Percentiles rank a stretch among this genome's conserved stretches.
Evolutionary conservation across 129 eudicot species (phyloP).

Genomic region (Scalesia atractyloides): DNA sequence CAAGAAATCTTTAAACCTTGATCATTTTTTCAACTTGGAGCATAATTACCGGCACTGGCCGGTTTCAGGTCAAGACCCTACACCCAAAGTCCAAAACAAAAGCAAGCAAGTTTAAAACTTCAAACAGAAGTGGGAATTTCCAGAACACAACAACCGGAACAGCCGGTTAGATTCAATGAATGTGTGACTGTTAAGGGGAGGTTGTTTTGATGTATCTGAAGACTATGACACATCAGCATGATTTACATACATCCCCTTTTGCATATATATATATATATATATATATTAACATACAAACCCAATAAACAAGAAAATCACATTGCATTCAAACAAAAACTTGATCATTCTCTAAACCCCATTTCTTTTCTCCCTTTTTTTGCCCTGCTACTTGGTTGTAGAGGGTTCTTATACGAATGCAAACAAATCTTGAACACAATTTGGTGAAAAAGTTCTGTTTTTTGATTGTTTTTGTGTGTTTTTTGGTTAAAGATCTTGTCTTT

Average conservation of each 20-base stretch:
- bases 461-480: conserved; percentile 39
- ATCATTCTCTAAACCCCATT: conserved; percentile 10
- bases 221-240: conserved; percentile 44
- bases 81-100: too few relatives aligned
- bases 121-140: conserved; percentile 40
- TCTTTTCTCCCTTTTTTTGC: conserved; percentile 47
- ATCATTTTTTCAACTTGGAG: conserved; percentile 3
- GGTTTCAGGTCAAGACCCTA: conserved; percentile 30
- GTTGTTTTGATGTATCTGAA: conserved; percentile 36
- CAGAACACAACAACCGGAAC: conserved; percentile 40
- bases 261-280: conserved; percentile 8
- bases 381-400: conserved; percentile 39
- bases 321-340: conserved; percentile 19
- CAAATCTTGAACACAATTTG: conserved; percentile 34
- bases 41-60: conserved; percentile 33
- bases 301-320: conserved; percentile 21
- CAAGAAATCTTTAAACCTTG: not conserved
- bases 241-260: conserved; percentile 43
- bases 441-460: conserved; percentile 19
- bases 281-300: not conserved
- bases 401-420: conserved; percentile 54
- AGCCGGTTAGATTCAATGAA: conserved; percentile 74
- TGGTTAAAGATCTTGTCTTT: conserved; percentile 44
- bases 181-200: conserved; percentile 32
- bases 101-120: not conserved